phyloP scores from a whole-genome alignment of 164 flowering plant genomes.

The Dillenia suffruticosa region DNA sequence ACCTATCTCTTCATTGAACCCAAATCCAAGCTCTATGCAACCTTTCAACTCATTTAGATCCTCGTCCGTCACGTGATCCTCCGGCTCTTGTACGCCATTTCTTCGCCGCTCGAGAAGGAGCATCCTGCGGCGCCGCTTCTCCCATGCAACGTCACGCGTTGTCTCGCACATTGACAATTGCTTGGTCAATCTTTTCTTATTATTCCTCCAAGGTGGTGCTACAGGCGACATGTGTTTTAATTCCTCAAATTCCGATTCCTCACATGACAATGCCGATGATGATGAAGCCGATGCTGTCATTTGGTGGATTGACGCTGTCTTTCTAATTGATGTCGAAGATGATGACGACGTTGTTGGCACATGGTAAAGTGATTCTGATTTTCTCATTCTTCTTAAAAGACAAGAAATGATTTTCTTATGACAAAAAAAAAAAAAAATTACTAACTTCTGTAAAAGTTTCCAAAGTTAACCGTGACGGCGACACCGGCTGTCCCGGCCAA shows the following conservation, averaged over 20 bases:
- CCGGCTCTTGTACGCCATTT: slow-evolving; percentile 14
- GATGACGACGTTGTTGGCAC: too few relatives aligned
- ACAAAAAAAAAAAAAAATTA: too few relatives aligned
- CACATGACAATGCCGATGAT: too few relatives aligned
- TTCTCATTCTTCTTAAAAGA: too few relatives aligned
- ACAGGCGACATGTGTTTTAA: slow-evolving; percentile 30
- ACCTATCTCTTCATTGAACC: slow-evolving; percentile 71
- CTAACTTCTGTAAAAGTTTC: too few relatives aligned
- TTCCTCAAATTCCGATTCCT: slow-evolving; percentile 36
- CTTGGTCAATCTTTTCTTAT: slow-evolving; percentile 43
- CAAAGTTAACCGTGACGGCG: too few relatives aligned
- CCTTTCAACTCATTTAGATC: slow-evolving; percentile 82
- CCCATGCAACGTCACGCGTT: slow-evolving; percentile 76
- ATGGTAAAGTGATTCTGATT: too few relatives aligned
- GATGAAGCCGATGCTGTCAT: slow-evolving; percentile 1
- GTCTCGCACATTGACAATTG: slow-evolving; percentile 78
- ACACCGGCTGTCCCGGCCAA: too few relatives aligned
- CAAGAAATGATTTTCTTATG: too few relatives aligned
- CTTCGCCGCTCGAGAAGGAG: slow-evolving; percentile 32
- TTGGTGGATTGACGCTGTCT: neutral
- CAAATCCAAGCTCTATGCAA: slow-evolving; percentile 84
- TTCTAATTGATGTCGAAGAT: too few relatives aligned
- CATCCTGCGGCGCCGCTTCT: slow-evolving; percentile 60
- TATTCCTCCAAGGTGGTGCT: slow-evolving; percentile 31
- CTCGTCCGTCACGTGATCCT: slow-evolving; percentile 62